Evolutionary conservation across 2,329 filamentous ascomycete genomes (phyloP).

Genomic region (Curvularia spicifera): DNA sequence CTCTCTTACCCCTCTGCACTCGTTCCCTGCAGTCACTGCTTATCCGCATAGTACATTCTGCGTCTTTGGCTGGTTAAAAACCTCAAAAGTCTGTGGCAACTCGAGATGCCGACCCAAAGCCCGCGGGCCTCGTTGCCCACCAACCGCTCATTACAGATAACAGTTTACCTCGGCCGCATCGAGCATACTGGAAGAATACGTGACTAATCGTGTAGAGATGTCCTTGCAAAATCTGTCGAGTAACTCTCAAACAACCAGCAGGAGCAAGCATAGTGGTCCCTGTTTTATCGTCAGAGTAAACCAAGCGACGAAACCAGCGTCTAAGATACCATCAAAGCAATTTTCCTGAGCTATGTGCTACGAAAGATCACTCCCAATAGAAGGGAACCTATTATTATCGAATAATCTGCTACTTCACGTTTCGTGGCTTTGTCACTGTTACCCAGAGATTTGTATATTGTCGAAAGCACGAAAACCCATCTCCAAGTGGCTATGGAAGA

Average conservation of each 20-base stretch:
- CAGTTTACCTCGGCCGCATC: background rate
- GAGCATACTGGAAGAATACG: background rate
- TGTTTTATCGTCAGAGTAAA: background rate
- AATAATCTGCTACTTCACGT: too few species aligned
- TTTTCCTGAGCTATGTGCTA: too few species aligned
- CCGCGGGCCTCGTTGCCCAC: background rate
- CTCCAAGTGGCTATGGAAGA: too few species aligned
- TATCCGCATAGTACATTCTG: background rate
- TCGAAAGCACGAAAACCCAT: too few species aligned
- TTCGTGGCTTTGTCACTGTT: too few species aligned
- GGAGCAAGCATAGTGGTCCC: background rate
- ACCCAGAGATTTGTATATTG: too few species aligned
- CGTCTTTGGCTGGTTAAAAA: background rate
- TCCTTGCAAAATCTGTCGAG: background rate
- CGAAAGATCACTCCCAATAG: too few species aligned
- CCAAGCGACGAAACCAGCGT: too few species aligned
- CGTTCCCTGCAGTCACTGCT: background rate
- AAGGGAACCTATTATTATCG: too few species aligned
- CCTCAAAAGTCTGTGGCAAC: background rate
- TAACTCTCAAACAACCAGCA: background rate
- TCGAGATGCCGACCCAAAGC: background rate
- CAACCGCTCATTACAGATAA: background rate
- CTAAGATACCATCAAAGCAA: too few species aligned
- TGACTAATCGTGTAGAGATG: background rate
- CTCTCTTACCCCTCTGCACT: background rate